phyloP scores from a whole-genome alignment of 2,329 filamentous ascomycete species.

The Torrubiella hemipterigena region DNA sequence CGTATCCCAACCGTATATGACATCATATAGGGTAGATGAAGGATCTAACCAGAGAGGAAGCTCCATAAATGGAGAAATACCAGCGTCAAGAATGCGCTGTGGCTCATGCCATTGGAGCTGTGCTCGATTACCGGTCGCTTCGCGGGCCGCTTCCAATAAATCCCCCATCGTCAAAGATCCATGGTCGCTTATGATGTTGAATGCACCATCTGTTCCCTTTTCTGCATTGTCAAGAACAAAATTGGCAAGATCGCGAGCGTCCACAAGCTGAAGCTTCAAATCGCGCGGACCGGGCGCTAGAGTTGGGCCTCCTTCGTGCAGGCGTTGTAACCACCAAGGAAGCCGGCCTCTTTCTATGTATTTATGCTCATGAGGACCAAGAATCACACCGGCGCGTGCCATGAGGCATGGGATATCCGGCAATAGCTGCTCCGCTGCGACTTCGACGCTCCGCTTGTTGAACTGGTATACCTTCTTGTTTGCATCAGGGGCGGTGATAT shows the following conservation, averaged over 20 bases:
- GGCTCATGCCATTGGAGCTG: neutral
- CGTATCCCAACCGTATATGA: neutral
- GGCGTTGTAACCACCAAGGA: conserved; percentile 1
- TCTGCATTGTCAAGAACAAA: conserved; percentile 1
- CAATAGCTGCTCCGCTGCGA: neutral
- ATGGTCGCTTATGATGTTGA: neutral
- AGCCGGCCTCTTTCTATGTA: conserved; percentile 1
- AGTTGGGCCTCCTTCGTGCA: neutral
- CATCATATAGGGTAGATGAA: neutral
- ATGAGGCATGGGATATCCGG: neutral
- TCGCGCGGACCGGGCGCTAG: neutral
- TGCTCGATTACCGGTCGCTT: neutral
- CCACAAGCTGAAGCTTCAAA: conserved; percentile 1
- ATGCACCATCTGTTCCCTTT: neutral
- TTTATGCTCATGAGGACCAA: neutral
- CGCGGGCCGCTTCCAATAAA: neutral
- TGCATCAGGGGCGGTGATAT: neutral
- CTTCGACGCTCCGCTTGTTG: neutral
- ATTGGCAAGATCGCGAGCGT: neutral
- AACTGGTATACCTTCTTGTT: neutral
- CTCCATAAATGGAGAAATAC: neutral
- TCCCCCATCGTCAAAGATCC: neutral
- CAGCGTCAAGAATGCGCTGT: neutral
- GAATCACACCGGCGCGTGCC: neutral
- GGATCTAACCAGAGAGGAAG: conserved; percentile 1